Evolutionary conservation across 148 eudicot species (phyloP), one percentile per base, ranked within the genome.

Genomic region (Chenopodium album): DNA sequence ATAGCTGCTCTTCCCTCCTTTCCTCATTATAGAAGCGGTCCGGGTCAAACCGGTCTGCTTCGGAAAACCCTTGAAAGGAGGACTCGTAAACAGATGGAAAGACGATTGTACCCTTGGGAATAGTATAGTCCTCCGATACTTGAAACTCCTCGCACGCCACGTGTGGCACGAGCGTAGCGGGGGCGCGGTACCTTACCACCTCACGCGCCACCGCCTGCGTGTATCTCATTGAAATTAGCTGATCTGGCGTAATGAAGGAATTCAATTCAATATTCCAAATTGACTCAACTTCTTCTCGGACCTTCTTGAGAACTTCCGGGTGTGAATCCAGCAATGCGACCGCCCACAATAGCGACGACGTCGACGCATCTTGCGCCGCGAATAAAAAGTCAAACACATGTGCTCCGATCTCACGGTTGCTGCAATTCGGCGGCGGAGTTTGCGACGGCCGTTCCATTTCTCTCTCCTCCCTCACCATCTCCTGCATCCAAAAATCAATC

Each of bases 131-230:
- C 0, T 91, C 88, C 1, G 94, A 85, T 44, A 95, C 60, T 1
- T 59, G 84, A 76, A 95, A 93, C 10, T 95, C 94, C 67, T 82
- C 85, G 0, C 89, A 85, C 16, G 98, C 95, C 2, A 95, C 72
- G 87, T 95, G 98, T 0, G 98, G 95, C 0, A 95, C 96, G 7
- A 93, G 67, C 0, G 97, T 93, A 37, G 98, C 97, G 59, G 98
- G 98, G 0, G 98, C 88, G 0, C 94, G 84, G 56, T 80, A 78
- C 64, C 98, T 73, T 1, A 95, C 64, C 0, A 95, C 88, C 88
- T 95, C 98, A 44, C 97, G 90, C n/a, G 98, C 94, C 78, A 93
- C 98, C 22, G 98, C 98, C 37, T 90, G 92, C n/a, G 94, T 89
- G 90, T 90, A 95, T 82, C 80, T 91, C 96, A 95, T 87, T 60